Percentiles rank a stretch among this genome's conserved stretches.
Conservation (phyloP, 176 grass and related monocot genomes). For the Aegilops speltoides region DNA sequence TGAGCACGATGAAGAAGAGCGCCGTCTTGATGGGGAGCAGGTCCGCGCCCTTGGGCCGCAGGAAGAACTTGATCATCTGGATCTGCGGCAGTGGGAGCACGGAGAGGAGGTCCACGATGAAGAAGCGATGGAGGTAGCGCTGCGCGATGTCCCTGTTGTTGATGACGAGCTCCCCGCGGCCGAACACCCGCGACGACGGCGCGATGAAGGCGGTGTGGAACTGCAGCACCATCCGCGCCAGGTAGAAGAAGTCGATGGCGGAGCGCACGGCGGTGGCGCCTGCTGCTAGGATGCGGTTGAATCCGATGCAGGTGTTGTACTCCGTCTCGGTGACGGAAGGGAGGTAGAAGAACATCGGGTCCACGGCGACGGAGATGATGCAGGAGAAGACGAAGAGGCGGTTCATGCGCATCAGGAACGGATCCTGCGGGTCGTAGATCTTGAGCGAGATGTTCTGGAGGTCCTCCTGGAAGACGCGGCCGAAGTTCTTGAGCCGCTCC, state of each 20-base stretch:
- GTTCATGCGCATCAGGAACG: constrained; percentile 71
- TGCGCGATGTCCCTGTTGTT: constrained; percentile 53
- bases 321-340: constrained; percentile 34
- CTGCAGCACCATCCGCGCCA: constrained; percentile 68
- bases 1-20: constrained; percentile 54
- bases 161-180: constrained; percentile 85
- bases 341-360: constrained; percentile 87
- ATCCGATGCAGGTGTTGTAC: constrained; percentile 62
- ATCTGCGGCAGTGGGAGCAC: constrained; percentile 74
- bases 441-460: constrained; percentile 53
- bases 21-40: constrained; percentile 57
- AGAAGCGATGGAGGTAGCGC: constrained; percentile 62
- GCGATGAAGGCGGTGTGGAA: constrained; percentile 86
- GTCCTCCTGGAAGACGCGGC: constrained; percentile 74
- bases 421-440: constrained; percentile 86
- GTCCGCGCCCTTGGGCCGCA: constrained; percentile 41
- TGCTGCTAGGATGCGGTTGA: constrained; percentile 46
- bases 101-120: constrained; percentile 66
- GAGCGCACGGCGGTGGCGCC: constrained; percentile 53
- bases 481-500: constrained; percentile 61
- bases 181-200: constrained; percentile 87
- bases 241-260: constrained; percentile 67
- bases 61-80: constrained; percentile 53
- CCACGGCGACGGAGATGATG: constrained; percentile 68
- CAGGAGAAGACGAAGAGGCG: constrained; percentile 60